Percentiles rank a stretch among this genome's conserved stretches.
Conservation (phyloP, 805 yeast genomes). For the Ogataea philodendri region DNA sequence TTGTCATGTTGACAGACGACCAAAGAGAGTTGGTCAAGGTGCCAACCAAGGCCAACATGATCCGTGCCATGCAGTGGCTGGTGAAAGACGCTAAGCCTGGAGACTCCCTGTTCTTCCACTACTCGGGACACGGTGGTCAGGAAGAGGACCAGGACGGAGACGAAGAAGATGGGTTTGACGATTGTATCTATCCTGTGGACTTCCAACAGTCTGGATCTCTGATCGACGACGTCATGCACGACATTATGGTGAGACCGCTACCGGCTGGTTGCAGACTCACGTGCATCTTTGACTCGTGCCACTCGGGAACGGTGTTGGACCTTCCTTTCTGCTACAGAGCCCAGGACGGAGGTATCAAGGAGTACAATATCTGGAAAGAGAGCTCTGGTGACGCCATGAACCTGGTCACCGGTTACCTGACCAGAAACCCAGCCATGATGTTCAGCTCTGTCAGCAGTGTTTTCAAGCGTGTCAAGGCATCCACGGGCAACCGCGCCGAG, state of each 20-base stretch:
- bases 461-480: conserved; percentile 33
- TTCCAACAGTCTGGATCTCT: conserved; percentile 65
- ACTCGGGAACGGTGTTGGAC: conserved; percentile 80
- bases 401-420: conserved; percentile 57
- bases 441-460: conserved; percentile 38
- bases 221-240: conserved; percentile 74
- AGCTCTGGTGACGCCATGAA: conserved; percentile 65
- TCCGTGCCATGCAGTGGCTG: conserved; percentile 81
- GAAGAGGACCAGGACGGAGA: conserved; percentile 51
- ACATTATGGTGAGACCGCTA: conserved; percentile 63
- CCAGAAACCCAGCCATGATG: conserved; percentile 51
- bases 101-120: conserved; percentile 78
- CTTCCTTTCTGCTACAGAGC: conserved; percentile 72
- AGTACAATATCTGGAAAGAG: conserved; percentile 74
- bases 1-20: conserved; percentile 61
- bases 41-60: conserved; percentile 69
- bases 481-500: conserved; percentile 36
- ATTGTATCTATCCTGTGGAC: conserved; percentile 39
- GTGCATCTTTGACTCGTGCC: conserved; percentile 82
- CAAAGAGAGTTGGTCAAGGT: conserved; percentile 42
- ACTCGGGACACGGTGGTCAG: conserved; percentile 86
- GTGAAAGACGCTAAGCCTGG: conserved; percentile 70
- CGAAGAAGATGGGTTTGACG: conserved; percentile 37
- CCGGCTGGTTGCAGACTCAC: conserved; percentile 75
- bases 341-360: conserved; percentile 79